phyloP scores from a whole-genome alignment of 331 rosid species.

The Erythrophleum ivorense region DNA sequence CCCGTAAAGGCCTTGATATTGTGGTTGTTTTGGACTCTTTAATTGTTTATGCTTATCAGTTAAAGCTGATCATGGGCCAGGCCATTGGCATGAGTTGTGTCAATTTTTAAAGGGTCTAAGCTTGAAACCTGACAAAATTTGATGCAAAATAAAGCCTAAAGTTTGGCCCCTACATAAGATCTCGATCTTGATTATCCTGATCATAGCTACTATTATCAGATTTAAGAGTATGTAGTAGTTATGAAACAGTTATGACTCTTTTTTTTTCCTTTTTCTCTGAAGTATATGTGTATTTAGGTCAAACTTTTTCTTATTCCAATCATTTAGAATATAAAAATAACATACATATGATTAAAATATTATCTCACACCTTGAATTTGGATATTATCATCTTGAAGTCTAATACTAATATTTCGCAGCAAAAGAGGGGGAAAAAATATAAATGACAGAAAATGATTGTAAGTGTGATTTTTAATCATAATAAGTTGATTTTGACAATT shows the following conservation, averaged over 20 bases:
- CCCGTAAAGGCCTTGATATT: not conserved
- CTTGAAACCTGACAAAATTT: not conserved
- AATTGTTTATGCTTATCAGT: not conserved
- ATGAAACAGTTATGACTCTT: too few relatives aligned
- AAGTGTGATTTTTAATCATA: not conserved
- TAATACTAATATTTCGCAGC: not conserved
- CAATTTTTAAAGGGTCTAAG: not conserved
- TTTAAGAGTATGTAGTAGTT: too few relatives aligned
- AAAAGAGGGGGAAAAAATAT: not conserved
- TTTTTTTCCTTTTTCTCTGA: too few relatives aligned
- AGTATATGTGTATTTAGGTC: not conserved
- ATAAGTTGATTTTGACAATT: constrained; percentile 28
- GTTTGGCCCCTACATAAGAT: not conserved
- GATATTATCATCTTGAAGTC: constrained; percentile 2
- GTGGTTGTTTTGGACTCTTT: not conserved
- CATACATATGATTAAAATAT: not conserved
- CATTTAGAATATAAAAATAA: not conserved
- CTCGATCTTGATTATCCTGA: too few relatives aligned
- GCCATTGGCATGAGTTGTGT: not conserved
- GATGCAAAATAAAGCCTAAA: not conserved
- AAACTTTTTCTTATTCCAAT: not conserved
- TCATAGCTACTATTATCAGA: too few relatives aligned
- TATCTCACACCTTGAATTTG: not conserved
- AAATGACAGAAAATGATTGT: not conserved
- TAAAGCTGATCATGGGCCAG: not conserved